Evolutionary conservation across 2,329 filamentous ascomycete species (phyloP), one percentile per base, ranked within the genome.

Genomic region (Curvularia verruculosa): DNA sequence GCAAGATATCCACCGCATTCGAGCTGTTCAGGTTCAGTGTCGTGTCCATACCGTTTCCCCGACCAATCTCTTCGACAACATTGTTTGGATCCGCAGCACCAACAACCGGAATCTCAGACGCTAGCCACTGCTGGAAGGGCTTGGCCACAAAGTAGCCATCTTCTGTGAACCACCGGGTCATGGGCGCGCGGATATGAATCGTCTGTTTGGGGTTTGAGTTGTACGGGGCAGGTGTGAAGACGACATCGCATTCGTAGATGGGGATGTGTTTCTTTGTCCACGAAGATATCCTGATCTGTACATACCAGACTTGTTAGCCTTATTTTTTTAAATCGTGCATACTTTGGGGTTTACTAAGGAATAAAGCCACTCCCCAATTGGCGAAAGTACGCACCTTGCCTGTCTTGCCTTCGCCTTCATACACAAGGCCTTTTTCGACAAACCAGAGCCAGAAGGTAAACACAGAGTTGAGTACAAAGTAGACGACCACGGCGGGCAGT

Each of bases 401-500:
- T 13, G 85, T 83, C 60, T 86, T 84, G 52, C 81, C 81, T 12
- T 86, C 86, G 0, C 94, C 95, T 53, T 89, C 84, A 74, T 97
- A 99, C 9, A 98, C 84, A 31, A 87, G 84, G 0, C 90, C 89
- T 65, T 88, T 88, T 81, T 99, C 95, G 23, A 95, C 89, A 23
- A 84, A 83, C 83, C 87, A 90, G 57, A 96, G 86, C 95, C 95
- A 99, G 68, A 87, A 85, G 36, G 91, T 93, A 67, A 98, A 84
- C 2, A 84, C 81, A 28, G 84, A 83, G 74, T 97, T 98, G 49
- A 99, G 79, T 2, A 90, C 50, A 40, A 91, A 87, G 80, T 99
- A 99, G 15, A 88, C 73, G 10, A 83, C 82, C 4, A 98, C 94
- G 3, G 95, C 94, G 37, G 83, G 84, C 3, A 90, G 84, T 0